phyloP scores from a whole-genome alignment of 2,329 filamentous ascomycete genomes.

The Falciphora oryzae region DNA sequence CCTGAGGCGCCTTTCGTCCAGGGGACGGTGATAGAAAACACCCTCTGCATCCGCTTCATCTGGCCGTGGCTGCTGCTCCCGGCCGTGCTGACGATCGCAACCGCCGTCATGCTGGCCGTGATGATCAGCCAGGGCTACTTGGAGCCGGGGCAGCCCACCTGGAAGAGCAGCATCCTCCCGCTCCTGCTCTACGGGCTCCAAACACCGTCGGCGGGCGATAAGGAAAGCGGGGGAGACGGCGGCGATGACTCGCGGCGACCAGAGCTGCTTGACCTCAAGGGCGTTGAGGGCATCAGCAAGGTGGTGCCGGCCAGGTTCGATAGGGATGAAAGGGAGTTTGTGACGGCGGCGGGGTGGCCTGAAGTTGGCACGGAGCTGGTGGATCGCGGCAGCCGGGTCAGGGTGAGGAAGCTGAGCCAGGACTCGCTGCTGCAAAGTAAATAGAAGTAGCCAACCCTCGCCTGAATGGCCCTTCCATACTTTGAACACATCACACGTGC shows the following conservation, averaged over 20 bases:
- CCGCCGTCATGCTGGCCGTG: neutral
- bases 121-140: slow-evolving; percentile 1
- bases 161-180: slow-evolving; percentile 8
- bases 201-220: neutral
- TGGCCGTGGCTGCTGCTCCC: slow-evolving; percentile 3
- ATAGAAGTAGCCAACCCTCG: no score
- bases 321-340: neutral
- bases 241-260: neutral
- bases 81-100: neutral
- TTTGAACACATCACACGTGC: no score
- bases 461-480: no score
- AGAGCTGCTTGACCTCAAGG: slow-evolving; percentile 1
- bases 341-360: no score
- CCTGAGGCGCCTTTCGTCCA: neutral
- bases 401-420: no score
- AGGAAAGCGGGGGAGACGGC: neutral
- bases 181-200: slow-evolving; percentile 1
- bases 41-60: neutral
- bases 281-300: slow-evolving; percentile 4
- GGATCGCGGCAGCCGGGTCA: no score
- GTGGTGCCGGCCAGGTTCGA: slow-evolving; percentile 5
- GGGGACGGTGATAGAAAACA: neutral
- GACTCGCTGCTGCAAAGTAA: no score
- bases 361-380: no score
- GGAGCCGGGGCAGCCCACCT: slow-evolving; percentile 6